Conservation (phyloP, 106 monocot species). For the Xerophyta viscosa region DNA sequence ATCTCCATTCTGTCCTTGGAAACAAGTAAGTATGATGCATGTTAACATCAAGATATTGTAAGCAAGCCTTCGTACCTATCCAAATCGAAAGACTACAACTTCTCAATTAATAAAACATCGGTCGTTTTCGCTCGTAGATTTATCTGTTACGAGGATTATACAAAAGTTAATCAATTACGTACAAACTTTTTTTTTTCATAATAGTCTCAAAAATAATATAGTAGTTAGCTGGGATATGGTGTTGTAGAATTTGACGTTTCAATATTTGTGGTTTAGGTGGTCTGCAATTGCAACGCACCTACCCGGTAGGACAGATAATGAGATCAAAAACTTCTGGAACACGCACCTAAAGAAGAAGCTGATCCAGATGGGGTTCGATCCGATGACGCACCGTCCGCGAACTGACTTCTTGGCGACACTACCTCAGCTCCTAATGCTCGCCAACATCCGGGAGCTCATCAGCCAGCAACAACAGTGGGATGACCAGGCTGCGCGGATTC, state of each 20-base stretch:
- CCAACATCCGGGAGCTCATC: conserved; percentile 38
- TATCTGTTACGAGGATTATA: no score
- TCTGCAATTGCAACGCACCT: conserved; percentile 82
- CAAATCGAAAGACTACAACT: no score
- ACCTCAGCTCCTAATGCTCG: conserved; percentile 68
- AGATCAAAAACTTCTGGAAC: conserved; percentile 98
- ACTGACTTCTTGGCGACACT: conserved; percentile 73
- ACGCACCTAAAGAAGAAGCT: conserved; percentile 91
- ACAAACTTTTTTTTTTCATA: no score
- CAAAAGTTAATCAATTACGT: no score
- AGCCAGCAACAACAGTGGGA: conserved; percentile 21
- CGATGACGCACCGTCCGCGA: conserved; percentile 81
- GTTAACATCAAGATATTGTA: no score
- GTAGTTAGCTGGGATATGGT: no score
- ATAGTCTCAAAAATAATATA: no score
- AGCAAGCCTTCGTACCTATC: no score
- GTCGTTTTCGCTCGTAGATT: no score
- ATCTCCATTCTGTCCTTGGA: conserved; percentile 49
- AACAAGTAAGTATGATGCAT: conserved; percentile 32
- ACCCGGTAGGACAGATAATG: conserved; percentile 82
- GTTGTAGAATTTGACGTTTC: background rate
- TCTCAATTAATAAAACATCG: no score
- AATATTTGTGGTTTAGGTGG: conserved; percentile 33
- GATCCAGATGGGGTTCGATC: conserved; percentile 88
- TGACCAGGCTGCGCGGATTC: conserved; percentile 33